phyloP scores from a whole-genome alignment of 2,329 filamentous ascomycete genomes.

The Ceratocystis smalleyi region DNA sequence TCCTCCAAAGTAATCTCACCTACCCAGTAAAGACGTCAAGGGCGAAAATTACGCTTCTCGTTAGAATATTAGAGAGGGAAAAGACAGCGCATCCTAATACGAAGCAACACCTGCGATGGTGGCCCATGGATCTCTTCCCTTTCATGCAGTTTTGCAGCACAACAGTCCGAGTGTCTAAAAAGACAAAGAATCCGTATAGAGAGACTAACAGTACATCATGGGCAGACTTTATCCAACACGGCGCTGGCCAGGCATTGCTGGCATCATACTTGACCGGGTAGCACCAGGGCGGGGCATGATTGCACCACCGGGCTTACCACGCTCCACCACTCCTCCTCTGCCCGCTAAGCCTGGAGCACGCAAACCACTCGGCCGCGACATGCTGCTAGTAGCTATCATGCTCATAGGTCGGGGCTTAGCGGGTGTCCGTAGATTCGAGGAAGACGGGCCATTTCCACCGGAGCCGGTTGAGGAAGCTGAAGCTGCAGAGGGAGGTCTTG shows the following conservation, averaged over 20 bases:
- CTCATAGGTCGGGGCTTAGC: constrained; percentile 26
- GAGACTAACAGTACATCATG: not conserved
- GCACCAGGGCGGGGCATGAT: constrained; percentile 34
- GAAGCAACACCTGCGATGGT: not conserved
- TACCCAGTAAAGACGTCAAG: constrained; percentile 2
- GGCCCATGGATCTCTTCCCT: not conserved
- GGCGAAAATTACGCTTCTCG: not conserved
- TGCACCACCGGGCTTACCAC: constrained; percentile 30
- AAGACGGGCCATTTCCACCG: constrained; percentile 6
- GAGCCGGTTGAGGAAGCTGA: constrained; percentile 15
- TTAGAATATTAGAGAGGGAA: not conserved
- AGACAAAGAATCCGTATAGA: not conserved
- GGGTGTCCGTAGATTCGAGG: constrained; percentile 19
- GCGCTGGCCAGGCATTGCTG: constrained; percentile 59
- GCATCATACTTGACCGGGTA: constrained; percentile 58
- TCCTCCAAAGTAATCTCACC: constrained; percentile 2
- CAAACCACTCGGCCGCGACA: constrained; percentile 41
- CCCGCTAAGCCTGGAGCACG: constrained; percentile 40
- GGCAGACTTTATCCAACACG: constrained; percentile 19
- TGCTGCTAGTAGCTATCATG: constrained; percentile 39
- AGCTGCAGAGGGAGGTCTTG: constrained; percentile 15
- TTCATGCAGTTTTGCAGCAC: not conserved
- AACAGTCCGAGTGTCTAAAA: not conserved
- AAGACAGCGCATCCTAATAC: not conserved
- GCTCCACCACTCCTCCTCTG: constrained; percentile 23